Evolutionary conservation across 805 yeast genomes (phyloP).

Genomic region (Yarrowia sp.): DNA sequence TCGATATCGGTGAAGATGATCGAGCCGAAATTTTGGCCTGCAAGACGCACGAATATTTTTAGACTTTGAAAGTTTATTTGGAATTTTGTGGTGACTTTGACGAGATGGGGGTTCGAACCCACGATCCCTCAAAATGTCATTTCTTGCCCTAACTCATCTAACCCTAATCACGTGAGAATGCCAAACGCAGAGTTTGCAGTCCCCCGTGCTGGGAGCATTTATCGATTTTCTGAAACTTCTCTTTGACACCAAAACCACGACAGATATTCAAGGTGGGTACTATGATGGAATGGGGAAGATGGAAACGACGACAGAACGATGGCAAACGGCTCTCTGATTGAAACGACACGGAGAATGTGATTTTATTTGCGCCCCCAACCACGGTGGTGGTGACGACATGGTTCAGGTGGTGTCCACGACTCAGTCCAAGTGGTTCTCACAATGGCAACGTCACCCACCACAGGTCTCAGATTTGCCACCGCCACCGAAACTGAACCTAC

Average conservation of each 20-base stretch:
- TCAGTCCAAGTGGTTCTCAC: too few relatives aligned
- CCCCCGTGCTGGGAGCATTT: conserved; percentile 16
- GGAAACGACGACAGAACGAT: not conserved
- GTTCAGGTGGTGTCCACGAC: too few relatives aligned
- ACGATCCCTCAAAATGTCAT: not conserved
- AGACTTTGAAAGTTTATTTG: not conserved
- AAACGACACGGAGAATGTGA: too few relatives aligned
- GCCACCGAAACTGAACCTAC: too few relatives aligned
- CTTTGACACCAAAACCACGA: conserved; percentile 38
- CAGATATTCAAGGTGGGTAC: conserved; percentile 38
- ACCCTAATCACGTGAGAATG: conserved; percentile 25
- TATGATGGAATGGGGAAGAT: not conserved
- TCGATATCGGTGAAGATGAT: not conserved
- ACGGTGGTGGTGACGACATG: too few relatives aligned
- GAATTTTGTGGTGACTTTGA: not conserved
- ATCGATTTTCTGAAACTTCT: conserved; percentile 28
- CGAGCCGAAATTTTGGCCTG: conserved; percentile 5
- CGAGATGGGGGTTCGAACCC: conserved; percentile 5
- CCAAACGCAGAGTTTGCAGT: conserved; percentile 24
- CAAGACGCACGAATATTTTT: conserved; percentile 30
- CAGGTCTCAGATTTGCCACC: too few relatives aligned
- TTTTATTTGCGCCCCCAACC: too few relatives aligned
- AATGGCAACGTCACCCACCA: too few relatives aligned
- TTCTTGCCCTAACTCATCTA: conserved; percentile 2
- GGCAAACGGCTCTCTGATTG: not conserved